Percentiles rank a stretch among this genome's conserved stretches.
phyloP scores from a whole-genome alignment of 176 grass and related monocot genomes.

The Rhipidocladum racemiflorum region DNA sequence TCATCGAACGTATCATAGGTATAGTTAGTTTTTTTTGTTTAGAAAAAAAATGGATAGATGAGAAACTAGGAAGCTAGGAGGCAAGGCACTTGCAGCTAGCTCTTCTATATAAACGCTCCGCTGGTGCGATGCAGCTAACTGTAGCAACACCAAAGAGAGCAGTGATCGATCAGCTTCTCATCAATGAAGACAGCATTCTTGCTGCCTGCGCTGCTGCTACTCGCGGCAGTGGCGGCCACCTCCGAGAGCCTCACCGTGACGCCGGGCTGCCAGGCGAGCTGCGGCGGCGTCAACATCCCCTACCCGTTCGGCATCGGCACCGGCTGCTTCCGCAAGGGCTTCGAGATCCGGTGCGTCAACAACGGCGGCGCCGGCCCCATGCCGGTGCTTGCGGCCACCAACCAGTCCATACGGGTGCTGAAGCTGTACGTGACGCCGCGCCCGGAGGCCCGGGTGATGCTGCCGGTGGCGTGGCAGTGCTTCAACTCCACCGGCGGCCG shows the following conservation, averaged over 20 bases:
- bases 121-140: too few species aligned
- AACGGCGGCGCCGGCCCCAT: neutral
- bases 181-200: neutral
- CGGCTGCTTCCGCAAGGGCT: neutral
- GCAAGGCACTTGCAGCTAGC: too few species aligned
- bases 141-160: too few species aligned
- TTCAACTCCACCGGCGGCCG: neutral
- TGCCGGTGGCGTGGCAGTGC: constrained; percentile 11
- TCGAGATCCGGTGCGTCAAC: constrained; percentile 18
- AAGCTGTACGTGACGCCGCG: neutral
- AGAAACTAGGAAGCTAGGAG: too few species aligned
- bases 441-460: neutral
- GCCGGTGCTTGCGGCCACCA: neutral
- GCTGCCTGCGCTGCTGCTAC: neutral
- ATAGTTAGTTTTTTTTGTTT: too few species aligned
- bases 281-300: neutral
- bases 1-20: too few species aligned
- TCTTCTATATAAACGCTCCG: too few species aligned
- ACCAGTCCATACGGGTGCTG: neutral
- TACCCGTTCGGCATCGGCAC: neutral
- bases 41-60: too few species aligned
- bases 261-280: neutral
- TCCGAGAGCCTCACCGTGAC: neutral
- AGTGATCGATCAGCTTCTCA: neutral
- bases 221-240: neutral